Evolutionary conservation across 176 grass and related monocot species (phyloP), one percentile per base, ranked within the genome.

Genomic region (Carex littledalei): DNA sequence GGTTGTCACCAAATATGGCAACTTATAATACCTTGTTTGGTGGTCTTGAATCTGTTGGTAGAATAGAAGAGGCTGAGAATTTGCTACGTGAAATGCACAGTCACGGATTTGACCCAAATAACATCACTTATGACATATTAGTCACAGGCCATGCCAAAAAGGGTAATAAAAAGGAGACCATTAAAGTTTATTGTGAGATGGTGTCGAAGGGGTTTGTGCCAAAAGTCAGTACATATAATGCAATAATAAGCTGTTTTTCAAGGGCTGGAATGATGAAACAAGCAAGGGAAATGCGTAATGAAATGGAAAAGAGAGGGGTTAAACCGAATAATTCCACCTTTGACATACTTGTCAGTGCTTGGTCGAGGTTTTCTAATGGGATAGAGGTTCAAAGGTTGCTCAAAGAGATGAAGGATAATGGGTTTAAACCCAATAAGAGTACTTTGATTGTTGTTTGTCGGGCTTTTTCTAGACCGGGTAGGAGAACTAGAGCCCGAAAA

Each of bases 151-250:
- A 92, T 77, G 95, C 86, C 55, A 98, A 94, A 61, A 88, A 90
- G 89, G 84, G 85, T 76, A 89, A 94, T 69, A 94, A 91, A 86
- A 67, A 86, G 11, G 92, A 98, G 86, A 81, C 89, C 75, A 56
- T 94, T 76, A 91, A 86, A 64, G 24, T 94, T 75, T 98, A 98
- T 84, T 94, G 92, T 81, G 92, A 98, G 84, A 98, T 92, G 95
- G 89, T 94, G 21, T 80, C 63, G 17, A 93, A 86, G 89, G 95
- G 91, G 1, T 98, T 94, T 89, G n/a, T 90, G 88, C 95, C 95
- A 16, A 98, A 98, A 90, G 79, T 90, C 70, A 93, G 95, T 91
- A 93, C 95, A 2, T 98, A 94, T 64, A 98, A 98, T 91, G 86
- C 88, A 41, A 86, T 98, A 26, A 89, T 98, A 81, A 89, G 88